phyloP scores from a whole-genome alignment of 106 monocot genomes.

The Alisma plantagoaquatica region DNA sequence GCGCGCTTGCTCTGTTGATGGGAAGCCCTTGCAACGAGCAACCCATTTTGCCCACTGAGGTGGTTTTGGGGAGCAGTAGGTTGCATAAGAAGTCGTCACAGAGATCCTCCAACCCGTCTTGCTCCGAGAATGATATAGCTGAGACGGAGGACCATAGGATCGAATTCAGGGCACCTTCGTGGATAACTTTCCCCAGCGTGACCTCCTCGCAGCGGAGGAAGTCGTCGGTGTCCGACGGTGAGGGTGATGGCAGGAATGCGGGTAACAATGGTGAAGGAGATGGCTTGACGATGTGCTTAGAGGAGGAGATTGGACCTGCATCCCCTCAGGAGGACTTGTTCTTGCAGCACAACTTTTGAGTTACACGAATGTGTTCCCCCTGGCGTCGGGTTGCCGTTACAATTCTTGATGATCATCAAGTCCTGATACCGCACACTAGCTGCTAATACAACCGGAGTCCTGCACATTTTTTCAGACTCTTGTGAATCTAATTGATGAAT shows the following conservation, averaged over 20 bases:
- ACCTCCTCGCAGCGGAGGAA: conserved; percentile 88
- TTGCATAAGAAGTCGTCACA: conserved; percentile 87
- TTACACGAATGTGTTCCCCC: too few species aligned
- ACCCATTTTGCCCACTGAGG: conserved; percentile 87
- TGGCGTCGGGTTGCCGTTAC: too few species aligned
- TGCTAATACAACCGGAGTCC: too few species aligned
- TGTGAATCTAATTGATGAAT: too few species aligned
- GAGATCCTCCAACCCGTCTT: conserved; percentile 55
- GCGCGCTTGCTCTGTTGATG: conserved; percentile 79
- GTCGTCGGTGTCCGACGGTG: conserved; percentile 65
- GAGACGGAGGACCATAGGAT: conserved; percentile 57
- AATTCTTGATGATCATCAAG: too few species aligned
- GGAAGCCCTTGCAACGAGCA: conserved; percentile 84
- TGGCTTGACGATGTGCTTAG: conserved; percentile 55
- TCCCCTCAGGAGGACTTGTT: conserved; percentile 81
- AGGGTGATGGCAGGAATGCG: conserved; percentile 47
- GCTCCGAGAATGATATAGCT: conserved; percentile 50
- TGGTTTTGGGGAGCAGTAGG: conserved; percentile 83
- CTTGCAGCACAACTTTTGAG: conserved; percentile 95
- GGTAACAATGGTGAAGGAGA: conserved; percentile 24
- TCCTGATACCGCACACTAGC: too few species aligned
- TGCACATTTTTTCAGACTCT: too few species aligned
- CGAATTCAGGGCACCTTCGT: conserved; percentile 89
- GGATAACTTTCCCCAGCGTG: conserved; percentile 97
- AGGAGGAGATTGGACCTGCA: conserved; percentile 95